Conservation (phyloP, 2,329 filamentous ascomycete species). For the Apiospora rasikravindrae region DNA sequence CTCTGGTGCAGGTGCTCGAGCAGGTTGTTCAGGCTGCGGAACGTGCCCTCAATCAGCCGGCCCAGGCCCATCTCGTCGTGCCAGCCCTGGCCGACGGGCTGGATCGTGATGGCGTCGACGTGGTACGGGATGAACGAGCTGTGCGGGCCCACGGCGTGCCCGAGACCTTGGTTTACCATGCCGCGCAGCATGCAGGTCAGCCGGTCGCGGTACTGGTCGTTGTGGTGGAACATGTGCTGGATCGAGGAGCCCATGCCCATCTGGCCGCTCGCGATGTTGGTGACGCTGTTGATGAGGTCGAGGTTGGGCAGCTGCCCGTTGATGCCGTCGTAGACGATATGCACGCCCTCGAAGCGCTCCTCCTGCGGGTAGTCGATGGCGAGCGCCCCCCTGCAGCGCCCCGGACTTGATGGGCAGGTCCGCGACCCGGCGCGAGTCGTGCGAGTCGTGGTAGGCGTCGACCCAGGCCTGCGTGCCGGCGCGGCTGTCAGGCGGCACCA, state of each 20-base stretch:
- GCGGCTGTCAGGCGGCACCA: slow-evolving; percentile 87
- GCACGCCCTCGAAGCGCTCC: slow-evolving; percentile 82
- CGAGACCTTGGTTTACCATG: slow-evolving; percentile 90
- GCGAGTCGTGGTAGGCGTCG: slow-evolving; percentile 93
- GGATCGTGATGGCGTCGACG: slow-evolving; percentile 92
- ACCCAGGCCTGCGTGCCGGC: slow-evolving; percentile 96
- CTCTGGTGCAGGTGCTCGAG: slow-evolving; percentile 97
- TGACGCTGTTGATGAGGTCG: slow-evolving; percentile 93
- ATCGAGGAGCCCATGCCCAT: slow-evolving; percentile 87
- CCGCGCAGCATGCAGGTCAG: slow-evolving; percentile 88
- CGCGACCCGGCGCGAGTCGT: slow-evolving; percentile 72
- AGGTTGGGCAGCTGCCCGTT: slow-evolving; percentile 96
- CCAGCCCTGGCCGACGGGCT: slow-evolving; percentile 89
- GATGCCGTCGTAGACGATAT: slow-evolving; percentile 92
- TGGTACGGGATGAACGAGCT: slow-evolving; percentile 98
- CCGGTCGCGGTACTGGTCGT: slow-evolving; percentile 79
- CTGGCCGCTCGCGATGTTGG: slow-evolving; percentile 85
- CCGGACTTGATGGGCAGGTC: slow-evolving; percentile 89
- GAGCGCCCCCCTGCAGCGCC: slow-evolving; percentile 87
- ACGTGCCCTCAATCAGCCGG: slow-evolving; percentile 85
- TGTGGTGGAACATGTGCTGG: slow-evolving; percentile 83
- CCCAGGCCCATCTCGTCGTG: slow-evolving; percentile 98
- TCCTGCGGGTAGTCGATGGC: slow-evolving; percentile 93
- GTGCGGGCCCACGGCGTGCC: slow-evolving; percentile 87
- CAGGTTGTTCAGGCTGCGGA: slow-evolving; percentile 93